A percentile compares a stretch with the other conserved stretches of the same genome.
phyloP scores from a whole-genome alignment of 257 asterid species.

The Primulina huaijiensis region DNA sequence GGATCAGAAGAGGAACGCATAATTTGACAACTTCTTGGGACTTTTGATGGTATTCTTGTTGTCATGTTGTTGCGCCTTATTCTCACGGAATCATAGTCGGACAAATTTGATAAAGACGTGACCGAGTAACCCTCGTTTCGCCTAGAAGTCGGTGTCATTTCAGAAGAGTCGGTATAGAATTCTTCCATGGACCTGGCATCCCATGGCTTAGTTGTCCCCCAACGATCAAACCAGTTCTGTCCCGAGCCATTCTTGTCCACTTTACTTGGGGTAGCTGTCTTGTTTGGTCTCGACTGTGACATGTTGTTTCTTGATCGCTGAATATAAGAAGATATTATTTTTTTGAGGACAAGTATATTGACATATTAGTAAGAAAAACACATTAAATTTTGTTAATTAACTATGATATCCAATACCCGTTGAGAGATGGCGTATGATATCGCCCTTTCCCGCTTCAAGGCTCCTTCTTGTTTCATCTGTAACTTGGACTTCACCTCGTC shows the following conservation, averaged over 20 bases:
- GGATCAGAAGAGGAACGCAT: slow-evolving; percentile 47
- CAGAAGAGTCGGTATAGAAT: slow-evolving; percentile 31
- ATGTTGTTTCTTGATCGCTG: slow-evolving; percentile 37
- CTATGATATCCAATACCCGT: slow-evolving; percentile 22
- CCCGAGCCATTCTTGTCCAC: slow-evolving; percentile 33
- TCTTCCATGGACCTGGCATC: slow-evolving; percentile 42
- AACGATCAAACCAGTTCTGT: slow-evolving; percentile 64
- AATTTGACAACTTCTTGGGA: slow-evolving; percentile 45
- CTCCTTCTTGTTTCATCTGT: slow-evolving; percentile 84
- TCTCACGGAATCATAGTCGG: slow-evolving; percentile 38
- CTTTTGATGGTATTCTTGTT: slow-evolving; percentile 42
- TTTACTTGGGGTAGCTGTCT: slow-evolving; percentile 32
- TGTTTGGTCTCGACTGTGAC: slow-evolving; percentile 34
- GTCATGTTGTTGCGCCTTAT: slow-evolving; percentile 36
- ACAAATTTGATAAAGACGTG: slow-evolving; percentile 36
- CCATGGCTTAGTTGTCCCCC: slow-evolving; percentile 74
- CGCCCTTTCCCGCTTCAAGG: slow-evolving; percentile 82
- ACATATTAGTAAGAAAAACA: neutral
- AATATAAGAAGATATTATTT: neutral
- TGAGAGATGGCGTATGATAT: slow-evolving; percentile 63
- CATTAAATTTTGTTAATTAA: neutral
- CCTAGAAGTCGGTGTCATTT: slow-evolving; percentile 33
- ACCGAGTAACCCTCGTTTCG: slow-evolving; percentile 21
- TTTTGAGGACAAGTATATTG: neutral
- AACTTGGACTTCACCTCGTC: slow-evolving; percentile 68